Evolutionary conservation across 192 early-diverging fungal genomes (phyloP).

Genomic region (Coemansia sp.): DNA sequence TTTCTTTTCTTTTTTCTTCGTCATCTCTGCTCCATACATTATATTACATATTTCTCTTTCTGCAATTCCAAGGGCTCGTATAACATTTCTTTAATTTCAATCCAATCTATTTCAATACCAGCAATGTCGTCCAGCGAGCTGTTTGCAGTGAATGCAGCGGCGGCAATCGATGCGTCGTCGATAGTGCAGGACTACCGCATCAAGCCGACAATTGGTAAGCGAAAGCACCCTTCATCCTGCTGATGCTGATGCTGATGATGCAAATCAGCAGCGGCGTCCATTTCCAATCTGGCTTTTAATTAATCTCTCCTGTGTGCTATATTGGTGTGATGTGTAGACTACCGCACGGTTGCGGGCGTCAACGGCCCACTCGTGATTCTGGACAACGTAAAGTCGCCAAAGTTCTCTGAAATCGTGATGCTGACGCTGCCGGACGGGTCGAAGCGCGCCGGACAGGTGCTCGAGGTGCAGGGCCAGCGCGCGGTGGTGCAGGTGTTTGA

Average conservation of each 20-base stretch:
- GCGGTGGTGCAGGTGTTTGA: constrained; percentile 99
- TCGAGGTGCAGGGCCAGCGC: constrained; percentile 94
- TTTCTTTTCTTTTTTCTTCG: no score
- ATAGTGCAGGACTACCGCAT: constrained; percentile 52
- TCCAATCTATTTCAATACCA: not conserved
- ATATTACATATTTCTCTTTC: not conserved
- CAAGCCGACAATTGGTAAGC: constrained; percentile 51
- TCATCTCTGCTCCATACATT: not conserved
- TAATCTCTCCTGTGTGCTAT: not conserved
- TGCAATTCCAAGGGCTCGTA: not conserved
- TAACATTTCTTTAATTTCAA: constrained; percentile 7
- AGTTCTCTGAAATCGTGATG: constrained; percentile 96
- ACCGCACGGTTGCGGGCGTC: constrained; percentile 94
- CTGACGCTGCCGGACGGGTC: constrained; percentile 96
- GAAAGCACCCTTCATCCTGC: no score
- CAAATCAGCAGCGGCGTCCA: not conserved
- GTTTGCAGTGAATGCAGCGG: constrained; percentile 49
- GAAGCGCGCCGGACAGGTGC: constrained; percentile 92
- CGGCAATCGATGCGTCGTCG: constrained; percentile 50
- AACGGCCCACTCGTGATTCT: constrained; percentile 98
- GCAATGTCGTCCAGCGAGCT: constrained; percentile 43
- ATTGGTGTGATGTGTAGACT: constrained; percentile 64
- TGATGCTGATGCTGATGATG: not conserved
- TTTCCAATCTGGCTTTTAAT: not conserved
- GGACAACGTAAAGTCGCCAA: constrained; percentile 98